A percentile compares a stretch with the other conserved stretches of the same genome.
Evolutionary conservation across 805 yeast species (phyloP).

Genomic region (Jamesozyma lodderae): DNA sequence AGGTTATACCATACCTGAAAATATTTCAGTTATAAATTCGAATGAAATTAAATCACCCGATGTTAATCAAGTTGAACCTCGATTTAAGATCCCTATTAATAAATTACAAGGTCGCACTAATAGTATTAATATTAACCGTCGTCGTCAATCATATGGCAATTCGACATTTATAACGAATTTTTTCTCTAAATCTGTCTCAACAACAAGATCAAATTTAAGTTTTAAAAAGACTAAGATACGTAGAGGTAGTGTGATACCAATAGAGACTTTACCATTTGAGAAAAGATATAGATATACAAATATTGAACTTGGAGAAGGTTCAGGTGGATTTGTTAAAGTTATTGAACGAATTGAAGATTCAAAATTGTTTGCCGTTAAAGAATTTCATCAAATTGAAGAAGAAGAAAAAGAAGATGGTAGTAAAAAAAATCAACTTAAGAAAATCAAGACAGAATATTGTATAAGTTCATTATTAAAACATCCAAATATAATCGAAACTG

Average conservation of each 20-base stretch:
- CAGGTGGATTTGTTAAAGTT: conserved; percentile 82
- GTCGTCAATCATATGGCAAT: too few species aligned
- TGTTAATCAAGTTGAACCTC: background rate
- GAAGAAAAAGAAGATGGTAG: conserved; percentile 37
- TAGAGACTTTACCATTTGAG: conserved; percentile 41
- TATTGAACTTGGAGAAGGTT: conserved; percentile 76
- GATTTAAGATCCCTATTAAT: background rate
- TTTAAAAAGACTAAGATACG: too few species aligned
- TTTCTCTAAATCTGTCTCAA: too few species aligned
- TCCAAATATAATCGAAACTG: conserved; percentile 81
- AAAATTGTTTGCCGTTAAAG: conserved; percentile 81
- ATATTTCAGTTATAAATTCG: background rate
- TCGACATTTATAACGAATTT: too few species aligned
- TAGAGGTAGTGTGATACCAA: background rate
- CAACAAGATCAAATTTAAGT: too few species aligned
- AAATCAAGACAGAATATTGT: conserved; percentile 86
- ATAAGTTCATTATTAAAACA: conserved; percentile 84
- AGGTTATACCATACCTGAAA: background rate
- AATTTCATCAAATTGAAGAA: conserved; percentile 41
- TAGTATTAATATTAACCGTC: background rate
- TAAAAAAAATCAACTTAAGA: conserved; percentile 46
- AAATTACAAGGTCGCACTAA: background rate
- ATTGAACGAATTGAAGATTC: conserved; percentile 58
- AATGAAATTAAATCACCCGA: conserved; percentile 1
- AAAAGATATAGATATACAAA: conserved; percentile 78